phyloP scores from a whole-genome alignment of 192 early-diverging fungal genomes.

The Spinellus fusiger region DNA sequence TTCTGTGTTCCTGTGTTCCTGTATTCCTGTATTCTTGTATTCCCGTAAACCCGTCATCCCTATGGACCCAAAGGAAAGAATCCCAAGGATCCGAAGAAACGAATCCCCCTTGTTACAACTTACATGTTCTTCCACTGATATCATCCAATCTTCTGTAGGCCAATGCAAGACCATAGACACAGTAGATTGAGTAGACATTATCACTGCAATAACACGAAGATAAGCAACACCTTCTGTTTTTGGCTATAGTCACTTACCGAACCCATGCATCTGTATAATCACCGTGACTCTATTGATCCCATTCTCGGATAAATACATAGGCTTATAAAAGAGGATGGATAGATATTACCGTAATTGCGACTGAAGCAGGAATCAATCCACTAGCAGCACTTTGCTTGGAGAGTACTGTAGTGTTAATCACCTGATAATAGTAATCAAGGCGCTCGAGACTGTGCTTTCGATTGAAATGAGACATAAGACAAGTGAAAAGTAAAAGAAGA shows the following conservation, averaged over 20 bases:
- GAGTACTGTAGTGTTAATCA: slow-evolving; percentile 69
- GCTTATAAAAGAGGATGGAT: too few species aligned
- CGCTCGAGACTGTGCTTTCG: slow-evolving; percentile 25
- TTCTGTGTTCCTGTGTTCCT: not conserved
- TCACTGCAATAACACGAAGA: slow-evolving; percentile 44
- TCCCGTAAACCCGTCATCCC: not conserved
- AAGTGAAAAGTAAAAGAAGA: not conserved
- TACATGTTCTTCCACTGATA: slow-evolving; percentile 74
- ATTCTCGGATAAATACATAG: not conserved
- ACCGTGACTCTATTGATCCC: slow-evolving; percentile 54
- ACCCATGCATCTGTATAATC: slow-evolving; percentile 91
- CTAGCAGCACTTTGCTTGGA: slow-evolving; percentile 74
- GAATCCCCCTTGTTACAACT: slow-evolving; percentile 18
- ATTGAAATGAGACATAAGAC: slow-evolving; percentile 1
- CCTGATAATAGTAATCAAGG: slow-evolving; percentile 73
- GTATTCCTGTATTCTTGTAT: too few species aligned
- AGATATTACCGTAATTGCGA: slow-evolving; percentile 61
- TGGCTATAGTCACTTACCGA: slow-evolving; percentile 40
- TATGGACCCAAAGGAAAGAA: not conserved
- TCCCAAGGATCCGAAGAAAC: not conserved
- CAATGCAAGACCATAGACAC: slow-evolving; percentile 75
- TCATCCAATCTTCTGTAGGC: slow-evolving; percentile 84
- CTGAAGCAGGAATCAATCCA: slow-evolving; percentile 82
- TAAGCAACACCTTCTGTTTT: not conserved
- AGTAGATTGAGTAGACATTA: slow-evolving; percentile 86